A percentile compares a stretch with the other conserved stretches of the same genome.
phyloP scores from a whole-genome alignment of 139 green algal species.

The Tetratostichococcus sp. region DNA sequence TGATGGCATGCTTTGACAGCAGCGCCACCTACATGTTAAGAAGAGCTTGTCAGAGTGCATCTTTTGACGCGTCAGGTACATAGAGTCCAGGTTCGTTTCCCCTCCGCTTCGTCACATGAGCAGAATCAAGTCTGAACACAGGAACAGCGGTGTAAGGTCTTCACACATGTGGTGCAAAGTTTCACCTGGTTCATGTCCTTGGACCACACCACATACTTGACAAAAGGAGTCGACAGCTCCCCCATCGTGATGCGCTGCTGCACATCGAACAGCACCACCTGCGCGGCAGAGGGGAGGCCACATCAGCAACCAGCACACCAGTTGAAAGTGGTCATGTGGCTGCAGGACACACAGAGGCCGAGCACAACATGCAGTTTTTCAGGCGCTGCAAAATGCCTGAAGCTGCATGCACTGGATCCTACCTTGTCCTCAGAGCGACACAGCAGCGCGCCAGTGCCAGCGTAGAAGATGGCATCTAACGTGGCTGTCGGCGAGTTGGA shows the following conservation, averaged over 20 bases:
- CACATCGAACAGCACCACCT: constrained; percentile 95
- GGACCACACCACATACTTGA: constrained; percentile 99
- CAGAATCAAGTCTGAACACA: too few species aligned
- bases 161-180: too few species aligned
- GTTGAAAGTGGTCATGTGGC: too few species aligned
- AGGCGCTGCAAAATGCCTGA: too few species aligned
- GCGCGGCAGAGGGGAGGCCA: neutral
- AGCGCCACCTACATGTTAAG: constrained; percentile 75
- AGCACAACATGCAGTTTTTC: too few species aligned
- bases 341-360: too few species aligned
- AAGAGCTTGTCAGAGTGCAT: too few species aligned
- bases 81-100: too few species aligned
- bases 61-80: too few species aligned
- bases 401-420: too few species aligned
- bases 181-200: constrained; percentile 72
- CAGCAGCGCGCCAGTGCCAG: constrained; percentile 92
- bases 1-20: constrained; percentile 96
- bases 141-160: too few species aligned
- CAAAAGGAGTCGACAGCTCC: constrained; percentile 83
- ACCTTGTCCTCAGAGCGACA: constrained; percentile 93
- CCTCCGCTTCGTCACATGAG: too few species aligned
- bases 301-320: neutral
- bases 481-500: constrained; percentile 62
- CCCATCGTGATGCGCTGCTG: constrained; percentile 86
- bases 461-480: constrained; percentile 94